Evolutionary conservation across 1,139 yeast genomes (phyloP).

Genomic region (Lodderomyces jiufengensis): DNA sequence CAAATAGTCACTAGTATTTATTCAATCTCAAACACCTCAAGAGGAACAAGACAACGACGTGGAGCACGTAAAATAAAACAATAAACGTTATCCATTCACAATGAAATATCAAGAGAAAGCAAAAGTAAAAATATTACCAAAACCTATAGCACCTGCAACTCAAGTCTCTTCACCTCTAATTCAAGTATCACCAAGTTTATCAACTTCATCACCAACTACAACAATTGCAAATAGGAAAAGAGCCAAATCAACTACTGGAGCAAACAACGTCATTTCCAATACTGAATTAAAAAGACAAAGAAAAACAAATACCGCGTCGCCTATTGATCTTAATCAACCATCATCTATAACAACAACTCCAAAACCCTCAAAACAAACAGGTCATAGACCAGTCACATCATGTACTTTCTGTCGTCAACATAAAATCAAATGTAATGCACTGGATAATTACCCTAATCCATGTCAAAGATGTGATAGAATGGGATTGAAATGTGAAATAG

Average conservation of each 20-base stretch:
- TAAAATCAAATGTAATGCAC: constrained; percentile 89
- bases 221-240: constrained; percentile 1
- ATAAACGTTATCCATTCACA: no score
- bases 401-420: constrained; percentile 95
- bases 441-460: constrained; percentile 76
- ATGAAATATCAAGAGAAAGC: constrained; percentile 26
- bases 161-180: constrained; percentile 13
- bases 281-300: constrained; percentile 2
- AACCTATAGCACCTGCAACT: constrained; percentile 13
- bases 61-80: no score
- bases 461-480: constrained; percentile 80
- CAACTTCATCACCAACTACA: constrained; percentile 4
- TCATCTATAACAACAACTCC: constrained; percentile 3
- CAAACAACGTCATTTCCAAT: background rate
- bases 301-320: constrained; percentile 20
- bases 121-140: constrained; percentile 30
- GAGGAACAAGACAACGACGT: no score
- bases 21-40: no score
- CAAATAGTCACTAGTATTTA: no score
- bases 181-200: constrained; percentile 7
- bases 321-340: constrained; percentile 1
- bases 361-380: constrained; percentile 27
- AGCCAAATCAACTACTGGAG: background rate
- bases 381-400: constrained; percentile 83
- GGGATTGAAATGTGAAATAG: constrained; percentile 81